Evolutionary conservation across 495 filamentous ascomycete species (phyloP), one percentile per base, ranked within the genome.

Genomic region (Aspergillus nidulans): DNA sequence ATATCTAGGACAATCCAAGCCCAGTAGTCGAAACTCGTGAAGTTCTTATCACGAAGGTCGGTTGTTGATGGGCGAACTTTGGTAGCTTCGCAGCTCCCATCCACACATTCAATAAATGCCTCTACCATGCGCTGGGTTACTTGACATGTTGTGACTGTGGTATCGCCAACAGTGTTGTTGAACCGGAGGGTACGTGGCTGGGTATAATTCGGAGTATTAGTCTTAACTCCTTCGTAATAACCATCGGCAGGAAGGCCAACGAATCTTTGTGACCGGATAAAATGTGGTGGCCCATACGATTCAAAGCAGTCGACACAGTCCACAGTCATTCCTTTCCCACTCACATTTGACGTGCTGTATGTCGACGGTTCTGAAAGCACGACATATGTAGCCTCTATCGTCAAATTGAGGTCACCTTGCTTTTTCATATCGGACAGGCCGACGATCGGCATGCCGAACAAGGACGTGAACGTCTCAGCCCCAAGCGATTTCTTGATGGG

Each of bases 381-480:
- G 13, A 60, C 25, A 32, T 60, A 60, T 3, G 58, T 24, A 1
- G 58, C 43, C 26, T 60, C 58, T 21, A 60, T 8, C 18, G 48
- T 49, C 25, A 60, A 60, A 12, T 49, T 3, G 30, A 56, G 16
- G 13, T 49, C 52, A 24, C 53, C 48, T 36, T 56, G 20, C n/a
- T 19, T 32, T 6, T 34, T 47, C 1, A 50, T 4, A 1, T 49
- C 24, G 3, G 32, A 8, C 8, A 56, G 24, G 21, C 53, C 53
- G 3, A 60, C 28, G 18, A 60, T 42, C 0, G 58, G 53, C 42
- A 60, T 52, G 2, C 58, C 58, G 15, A 52, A 52, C 10, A 60
- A 26, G 4, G 58, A 60, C 6, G 53, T 52, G 20, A 34, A 60
- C 3, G 24, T 8, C 24, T 60, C 58, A 9, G 41, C 30, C 5